These are phyloP conservation scores for Rhizopogon vulgaris DNA, from an alignment of 768 basidiomycete genomes.

Conservation along the genomic window DNA sequence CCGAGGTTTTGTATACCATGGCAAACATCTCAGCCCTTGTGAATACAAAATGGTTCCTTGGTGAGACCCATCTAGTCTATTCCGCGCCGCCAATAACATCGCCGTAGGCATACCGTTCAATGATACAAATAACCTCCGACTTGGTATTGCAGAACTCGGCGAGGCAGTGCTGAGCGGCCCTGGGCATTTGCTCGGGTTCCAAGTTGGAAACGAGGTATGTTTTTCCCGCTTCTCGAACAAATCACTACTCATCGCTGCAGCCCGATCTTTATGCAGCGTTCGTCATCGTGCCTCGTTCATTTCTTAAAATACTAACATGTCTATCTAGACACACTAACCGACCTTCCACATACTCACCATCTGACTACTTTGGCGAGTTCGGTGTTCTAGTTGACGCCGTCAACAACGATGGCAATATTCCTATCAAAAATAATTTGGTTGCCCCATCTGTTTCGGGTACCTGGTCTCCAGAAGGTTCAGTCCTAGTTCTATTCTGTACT, in stretches of 20 bases:
- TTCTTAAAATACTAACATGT: background rate
- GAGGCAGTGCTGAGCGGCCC: constrained; percentile 34
- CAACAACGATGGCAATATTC: constrained; percentile 12
- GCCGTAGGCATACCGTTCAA: constrained; percentile 12
- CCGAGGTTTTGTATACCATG: constrained; percentile 46
- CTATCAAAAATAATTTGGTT: constrained; percentile 23
- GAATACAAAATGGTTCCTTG: constrained; percentile 44
- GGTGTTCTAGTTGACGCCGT: constrained; percentile 19
- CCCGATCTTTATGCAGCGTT: constrained; percentile 41
- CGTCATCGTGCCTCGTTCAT: background rate
- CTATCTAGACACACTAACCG: constrained; percentile 23
- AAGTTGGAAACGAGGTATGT: constrained; percentile 49
- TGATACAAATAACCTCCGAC: constrained; percentile 17
- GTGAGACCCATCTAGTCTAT: constrained; percentile 6
- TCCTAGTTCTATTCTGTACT: background rate
- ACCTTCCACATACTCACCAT: constrained; percentile 17
- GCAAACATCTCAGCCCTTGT: constrained; percentile 37
- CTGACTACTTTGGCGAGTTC: constrained; percentile 27
- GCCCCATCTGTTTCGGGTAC: constrained; percentile 26
- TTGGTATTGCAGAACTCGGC: constrained; percentile 33
- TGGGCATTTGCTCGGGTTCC: constrained; percentile 37
- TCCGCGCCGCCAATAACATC: background rate
- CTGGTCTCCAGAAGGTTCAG: constrained; percentile 21
- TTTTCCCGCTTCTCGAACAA: constrained; percentile 18
- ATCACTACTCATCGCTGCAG: constrained; percentile 26